Conservation (phyloP, 352 stramenopile species). For the Globisporangium cederbergense region DNA sequence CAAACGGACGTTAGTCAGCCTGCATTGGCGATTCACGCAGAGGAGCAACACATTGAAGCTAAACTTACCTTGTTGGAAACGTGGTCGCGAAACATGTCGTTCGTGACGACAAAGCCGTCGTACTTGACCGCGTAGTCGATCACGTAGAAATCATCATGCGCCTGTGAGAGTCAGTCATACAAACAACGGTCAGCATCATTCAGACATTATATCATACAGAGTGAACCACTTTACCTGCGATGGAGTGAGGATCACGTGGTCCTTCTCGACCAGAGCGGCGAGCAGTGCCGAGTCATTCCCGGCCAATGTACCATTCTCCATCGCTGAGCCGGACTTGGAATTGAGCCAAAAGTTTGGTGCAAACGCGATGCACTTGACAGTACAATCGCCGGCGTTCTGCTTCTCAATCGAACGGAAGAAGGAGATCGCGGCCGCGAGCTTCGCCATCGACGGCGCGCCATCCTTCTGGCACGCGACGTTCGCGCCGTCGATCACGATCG, state of each 20-base stretch:
- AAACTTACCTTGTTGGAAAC: conserved; percentile 57
- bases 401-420: conserved; percentile 48
- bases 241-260: conserved; percentile 72
- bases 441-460: conserved; percentile 41
- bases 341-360: conserved; percentile 82
- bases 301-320: conserved; percentile 43
- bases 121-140: conserved; percentile 90
- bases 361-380: conserved; percentile 72
- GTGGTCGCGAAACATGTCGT: conserved; percentile 92
- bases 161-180: conserved; percentile 24
- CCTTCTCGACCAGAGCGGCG: conserved; percentile 49
- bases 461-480: conserved; percentile 75
- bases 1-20: neutral
- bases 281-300: conserved; percentile 50
- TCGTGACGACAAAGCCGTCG: conserved; percentile 87
- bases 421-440: conserved; percentile 60
- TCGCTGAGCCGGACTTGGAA: conserved; percentile 29
- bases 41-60: no score
- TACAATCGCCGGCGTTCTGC: conserved; percentile 19
- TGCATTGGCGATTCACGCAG: neutral
- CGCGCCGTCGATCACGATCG: conserved; percentile 70
- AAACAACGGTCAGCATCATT: neutral
- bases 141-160: conserved; percentile 90
- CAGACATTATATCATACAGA: neutral
- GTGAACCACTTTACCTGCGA: conserved; percentile 35